These are phyloP conservation scores for Citrus maxima DNA, from an alignment of 345 rosid species.

Conservation along the genomic window DNA sequence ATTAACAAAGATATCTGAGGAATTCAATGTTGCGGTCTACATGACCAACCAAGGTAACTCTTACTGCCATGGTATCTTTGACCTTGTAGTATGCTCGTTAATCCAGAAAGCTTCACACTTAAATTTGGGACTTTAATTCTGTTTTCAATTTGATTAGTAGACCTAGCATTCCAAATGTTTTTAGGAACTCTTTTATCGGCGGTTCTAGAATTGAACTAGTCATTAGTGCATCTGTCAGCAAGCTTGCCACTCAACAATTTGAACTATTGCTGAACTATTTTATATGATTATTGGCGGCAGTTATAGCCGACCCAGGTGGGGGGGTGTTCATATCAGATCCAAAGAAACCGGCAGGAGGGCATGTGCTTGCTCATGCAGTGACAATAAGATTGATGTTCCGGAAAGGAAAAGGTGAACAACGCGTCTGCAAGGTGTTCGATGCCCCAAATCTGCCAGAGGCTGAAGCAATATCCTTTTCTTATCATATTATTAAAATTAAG, in stretches of 20 bases:
- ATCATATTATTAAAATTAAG: background rate
- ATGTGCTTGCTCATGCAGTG: slow-evolving; percentile 86
- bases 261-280: background rate
- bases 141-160: background rate
- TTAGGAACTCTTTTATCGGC: background rate
- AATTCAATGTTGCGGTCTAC: slow-evolving; percentile 88
- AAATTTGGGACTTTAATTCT: background rate
- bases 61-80: background rate
- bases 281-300: slow-evolving; percentile 38
- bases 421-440: slow-evolving; percentile 87
- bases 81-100: background rate
- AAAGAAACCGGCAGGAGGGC: slow-evolving; percentile 87
- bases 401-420: slow-evolving; percentile 93
- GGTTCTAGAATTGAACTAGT: background rate
- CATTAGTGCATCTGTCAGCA: background rate
- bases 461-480: slow-evolving; percentile 90
- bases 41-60: slow-evolving; percentile 86
- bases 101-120: background rate
- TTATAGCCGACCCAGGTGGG: slow-evolving; percentile 81
- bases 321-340: slow-evolving; percentile 92
- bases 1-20: slow-evolving; percentile 82
- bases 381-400: slow-evolving; percentile 84
- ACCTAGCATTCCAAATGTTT: background rate
- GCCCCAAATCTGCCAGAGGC: slow-evolving; percentile 90
- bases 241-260: background rate